These are phyloP conservation scores for Gigaspora rosea DNA, from an alignment of 192 early-diverging fungal genomes.

Conservation along the genomic window DNA sequence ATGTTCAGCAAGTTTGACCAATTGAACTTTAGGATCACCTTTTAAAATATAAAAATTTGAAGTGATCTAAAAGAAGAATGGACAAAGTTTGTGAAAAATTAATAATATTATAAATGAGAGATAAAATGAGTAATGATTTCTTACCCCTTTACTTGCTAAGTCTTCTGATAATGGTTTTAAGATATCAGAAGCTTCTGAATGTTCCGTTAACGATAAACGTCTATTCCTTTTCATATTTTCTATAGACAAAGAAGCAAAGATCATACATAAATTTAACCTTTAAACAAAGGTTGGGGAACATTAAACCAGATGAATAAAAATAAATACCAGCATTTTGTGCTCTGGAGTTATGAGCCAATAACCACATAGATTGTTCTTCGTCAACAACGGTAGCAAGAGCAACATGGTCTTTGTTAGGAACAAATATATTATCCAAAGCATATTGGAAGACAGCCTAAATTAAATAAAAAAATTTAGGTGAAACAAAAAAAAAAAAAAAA, in stretches of 20 bases:
- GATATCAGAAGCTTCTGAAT: conserved; percentile 9
- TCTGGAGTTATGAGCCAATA: conserved; percentile 3
- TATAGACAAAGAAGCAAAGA: background rate
- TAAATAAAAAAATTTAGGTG: too few relatives aligned
- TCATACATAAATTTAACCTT: background rate
- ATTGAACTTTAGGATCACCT: conserved; percentile 25
- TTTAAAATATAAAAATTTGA: conserved; percentile 21
- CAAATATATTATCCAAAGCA: conserved; percentile 18
- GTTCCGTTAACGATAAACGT: conserved; percentile 6
- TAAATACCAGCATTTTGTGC: conserved; percentile 27
- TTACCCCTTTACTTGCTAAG: conserved; percentile 19
- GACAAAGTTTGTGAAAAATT: background rate
- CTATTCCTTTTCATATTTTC: conserved; percentile 13
- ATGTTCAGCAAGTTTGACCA: conserved; percentile 12
- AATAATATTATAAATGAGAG: background rate
- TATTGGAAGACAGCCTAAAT: conserved; percentile 8
- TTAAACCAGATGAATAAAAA: background rate
- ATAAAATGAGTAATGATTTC: background rate
- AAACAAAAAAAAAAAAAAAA: background rate
- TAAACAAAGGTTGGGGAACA: background rate
- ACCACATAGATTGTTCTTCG: conserved; percentile 23
- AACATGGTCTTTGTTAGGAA: conserved; percentile 15
- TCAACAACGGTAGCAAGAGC: conserved; percentile 8
- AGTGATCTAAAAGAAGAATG: conserved; percentile 19
- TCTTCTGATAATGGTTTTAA: conserved; percentile 22